These are phyloP conservation scores for Gynochthodes officinalis DNA, from an alignment of 257 asterid genomes.

Conservation along the genomic window DNA sequence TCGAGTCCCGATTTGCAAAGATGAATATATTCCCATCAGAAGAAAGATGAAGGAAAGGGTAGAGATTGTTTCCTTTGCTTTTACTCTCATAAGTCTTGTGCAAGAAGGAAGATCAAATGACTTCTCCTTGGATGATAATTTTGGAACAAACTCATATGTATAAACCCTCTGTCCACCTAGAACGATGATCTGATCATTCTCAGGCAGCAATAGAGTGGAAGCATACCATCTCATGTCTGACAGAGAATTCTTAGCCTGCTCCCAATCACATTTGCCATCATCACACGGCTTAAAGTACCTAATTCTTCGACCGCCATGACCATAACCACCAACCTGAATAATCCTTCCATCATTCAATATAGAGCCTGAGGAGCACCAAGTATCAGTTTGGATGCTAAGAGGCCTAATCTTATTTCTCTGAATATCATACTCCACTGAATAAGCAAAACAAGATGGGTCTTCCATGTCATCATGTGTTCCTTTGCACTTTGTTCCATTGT, in stretches of 20 bases:
- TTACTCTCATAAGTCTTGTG: conserved; percentile 25
- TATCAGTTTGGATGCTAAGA: conserved; percentile 35
- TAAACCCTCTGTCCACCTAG: conserved; percentile 47
- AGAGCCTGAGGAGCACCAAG: conserved; percentile 62
- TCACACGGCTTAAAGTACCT: conserved; percentile 40
- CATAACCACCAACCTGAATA: conserved; percentile 48
- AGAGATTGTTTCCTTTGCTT: conserved; percentile 44
- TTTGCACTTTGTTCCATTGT: conserved; percentile 39
- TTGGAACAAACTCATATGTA: conserved; percentile 57
- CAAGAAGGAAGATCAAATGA: conserved; percentile 43
- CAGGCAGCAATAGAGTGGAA: conserved; percentile 44
- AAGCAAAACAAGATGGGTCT: conserved; percentile 53
- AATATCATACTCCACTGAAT: conserved; percentile 56
- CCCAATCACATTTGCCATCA: conserved; percentile 50
- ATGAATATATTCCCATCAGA: conserved; percentile 58
- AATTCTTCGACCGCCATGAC: conserved; percentile 37
- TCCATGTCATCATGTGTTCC: conserved; percentile 9
- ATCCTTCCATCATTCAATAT: conserved; percentile 52
- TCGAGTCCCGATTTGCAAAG: conserved; percentile 60
- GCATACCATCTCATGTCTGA: conserved; percentile 47
- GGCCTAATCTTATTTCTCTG: conserved; percentile 40
- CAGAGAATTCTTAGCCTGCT: conserved; percentile 23
- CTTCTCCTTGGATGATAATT: conserved; percentile 13
- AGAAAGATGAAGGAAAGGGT: conserved; percentile 66
- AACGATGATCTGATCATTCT: conserved; percentile 38